phyloP scores from a whole-genome alignment of 306 rosid genomes.

The Glycine tomentella region DNA sequence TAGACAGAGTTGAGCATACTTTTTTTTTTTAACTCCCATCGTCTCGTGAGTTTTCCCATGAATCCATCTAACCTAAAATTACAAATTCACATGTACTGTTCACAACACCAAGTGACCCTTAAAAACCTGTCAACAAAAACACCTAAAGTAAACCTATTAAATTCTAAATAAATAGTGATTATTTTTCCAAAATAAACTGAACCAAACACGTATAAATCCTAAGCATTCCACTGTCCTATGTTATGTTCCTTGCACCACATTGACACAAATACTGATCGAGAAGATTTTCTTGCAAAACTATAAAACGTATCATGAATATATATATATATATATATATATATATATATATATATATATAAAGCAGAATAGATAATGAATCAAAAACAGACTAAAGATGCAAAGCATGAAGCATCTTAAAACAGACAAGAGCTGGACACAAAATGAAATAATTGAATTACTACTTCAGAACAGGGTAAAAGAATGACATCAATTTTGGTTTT shows the following conservation, averaged over 20 bases:
- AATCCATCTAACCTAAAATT: neutral
- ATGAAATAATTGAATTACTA: neutral
- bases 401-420: neutral
- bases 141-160: neutral
- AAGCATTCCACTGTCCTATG: neutral
- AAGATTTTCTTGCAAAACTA: slow-evolving; percentile 1
- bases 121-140: neutral
- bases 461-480: neutral
- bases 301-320: neutral
- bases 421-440: neutral
- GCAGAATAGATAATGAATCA: neutral
- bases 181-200: neutral
- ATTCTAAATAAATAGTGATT: neutral
- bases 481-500: neutral
- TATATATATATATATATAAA: neutral
- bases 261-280: neutral
- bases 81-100: neutral
- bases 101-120: neutral
- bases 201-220: neutral
- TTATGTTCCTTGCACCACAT: neutral
- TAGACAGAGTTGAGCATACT: neutral
- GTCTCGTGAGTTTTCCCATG: neutral
- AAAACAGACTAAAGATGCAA: neutral
- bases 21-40: neutral
- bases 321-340: neutral